phyloP scores from a whole-genome alignment of 2,329 filamentous ascomycete genomes.

The Trichoderma koningiopsis region DNA sequence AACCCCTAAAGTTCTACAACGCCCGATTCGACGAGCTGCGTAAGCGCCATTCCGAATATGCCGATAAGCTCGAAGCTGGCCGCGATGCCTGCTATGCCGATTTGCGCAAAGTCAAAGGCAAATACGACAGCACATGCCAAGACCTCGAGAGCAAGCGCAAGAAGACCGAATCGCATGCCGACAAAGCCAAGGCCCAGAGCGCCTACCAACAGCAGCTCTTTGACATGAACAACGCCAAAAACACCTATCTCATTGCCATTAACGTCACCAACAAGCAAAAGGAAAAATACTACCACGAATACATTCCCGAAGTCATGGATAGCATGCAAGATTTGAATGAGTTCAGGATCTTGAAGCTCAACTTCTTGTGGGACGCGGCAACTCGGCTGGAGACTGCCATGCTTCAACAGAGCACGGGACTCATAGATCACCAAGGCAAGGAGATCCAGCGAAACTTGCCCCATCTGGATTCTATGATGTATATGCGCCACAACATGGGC shows the following conservation, averaged over 20 bases:
- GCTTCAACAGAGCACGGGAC: conserved; percentile 70
- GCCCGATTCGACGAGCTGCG: conserved; percentile 85
- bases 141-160: conserved; percentile 94
- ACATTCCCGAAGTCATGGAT: conserved; percentile 90
- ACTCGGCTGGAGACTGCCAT: conserved; percentile 79
- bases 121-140: conserved; percentile 91
- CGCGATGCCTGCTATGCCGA: conserved; percentile 82
- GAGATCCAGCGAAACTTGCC: conserved; percentile 90
- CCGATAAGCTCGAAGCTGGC: conserved; percentile 85
- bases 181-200: conserved; percentile 88
- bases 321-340: conserved; percentile 92
- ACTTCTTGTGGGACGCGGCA: conserved; percentile 81
- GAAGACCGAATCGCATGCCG: conserved; percentile 92
- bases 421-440: conserved; percentile 70
- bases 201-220: conserved; percentile 88
- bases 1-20: conserved; percentile 77
- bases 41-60: conserved; percentile 87
- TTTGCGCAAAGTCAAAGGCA: conserved; percentile 84
- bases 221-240: conserved; percentile 98
- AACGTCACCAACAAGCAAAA: conserved; percentile 98
- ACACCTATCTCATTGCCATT: conserved; percentile 94
- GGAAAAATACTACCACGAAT: conserved; percentile 96
- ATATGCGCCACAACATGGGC: conserved; percentile 85
- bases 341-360: conserved; percentile 81
- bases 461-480: conserved; percentile 95